Conservation (phyloP, 78 protist genomes). For the Capsaspora owczarzaki region DNA sequence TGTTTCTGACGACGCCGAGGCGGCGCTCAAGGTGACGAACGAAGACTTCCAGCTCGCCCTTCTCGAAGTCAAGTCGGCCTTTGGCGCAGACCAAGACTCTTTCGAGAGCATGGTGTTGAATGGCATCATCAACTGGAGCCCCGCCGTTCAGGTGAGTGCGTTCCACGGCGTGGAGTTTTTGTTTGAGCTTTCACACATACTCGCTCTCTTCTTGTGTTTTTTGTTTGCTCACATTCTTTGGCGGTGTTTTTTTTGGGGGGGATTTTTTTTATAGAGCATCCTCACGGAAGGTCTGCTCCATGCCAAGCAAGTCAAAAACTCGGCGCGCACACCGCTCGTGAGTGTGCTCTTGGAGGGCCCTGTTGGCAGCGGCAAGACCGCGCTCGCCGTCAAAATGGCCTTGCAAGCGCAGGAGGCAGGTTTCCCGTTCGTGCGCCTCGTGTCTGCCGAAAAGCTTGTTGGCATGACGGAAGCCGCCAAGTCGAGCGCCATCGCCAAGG, state of each 20-base stretch:
- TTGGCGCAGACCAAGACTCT: constrained; percentile 54
- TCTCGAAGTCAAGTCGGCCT: constrained; percentile 83
- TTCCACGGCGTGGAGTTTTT: not conserved
- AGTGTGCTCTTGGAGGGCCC: constrained; percentile 17
- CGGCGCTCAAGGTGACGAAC: constrained; percentile 22
- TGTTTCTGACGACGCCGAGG: not conserved
- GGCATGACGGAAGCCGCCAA: constrained; percentile 69
- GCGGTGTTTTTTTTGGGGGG: not conserved
- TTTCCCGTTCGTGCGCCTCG: constrained; percentile 85
- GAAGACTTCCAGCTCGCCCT: constrained; percentile 84
- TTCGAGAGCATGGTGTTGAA: constrained; percentile 27
- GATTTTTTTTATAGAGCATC: constrained; percentile 34
- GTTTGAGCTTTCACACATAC: not conserved
- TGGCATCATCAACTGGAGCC: constrained; percentile 68
- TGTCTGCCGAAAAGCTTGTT: constrained; percentile 72
- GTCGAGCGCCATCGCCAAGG: constrained; percentile 51
- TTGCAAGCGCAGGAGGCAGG: constrained; percentile 35
- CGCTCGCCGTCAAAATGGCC: constrained; percentile 88
- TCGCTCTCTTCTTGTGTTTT: not conserved
- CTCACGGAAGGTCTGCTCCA: constrained; percentile 28
- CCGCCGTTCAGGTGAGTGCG: not conserved
- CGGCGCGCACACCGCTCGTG: constrained; percentile 13
- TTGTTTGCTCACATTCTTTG: not conserved
- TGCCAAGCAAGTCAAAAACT: constrained; percentile 55
- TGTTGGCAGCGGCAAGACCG: constrained; percentile 87